These are phyloP conservation scores for Diaporthe helianthi DNA, from an alignment of 2,329 filamentous ascomycete genomes.

Conservation along the genomic window DNA sequence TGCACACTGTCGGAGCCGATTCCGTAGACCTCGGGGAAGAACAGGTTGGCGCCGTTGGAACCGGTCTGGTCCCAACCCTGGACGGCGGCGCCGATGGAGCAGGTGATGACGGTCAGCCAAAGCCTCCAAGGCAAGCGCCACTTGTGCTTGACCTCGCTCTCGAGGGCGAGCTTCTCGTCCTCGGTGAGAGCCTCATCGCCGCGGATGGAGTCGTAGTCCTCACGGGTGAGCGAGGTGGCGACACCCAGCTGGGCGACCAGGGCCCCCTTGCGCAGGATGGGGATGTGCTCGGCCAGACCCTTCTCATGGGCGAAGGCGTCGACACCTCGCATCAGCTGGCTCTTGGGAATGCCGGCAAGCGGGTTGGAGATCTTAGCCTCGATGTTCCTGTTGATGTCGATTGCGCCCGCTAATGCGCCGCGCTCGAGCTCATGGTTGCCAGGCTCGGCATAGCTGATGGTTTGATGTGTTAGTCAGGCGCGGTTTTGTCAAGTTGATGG, in stretches of 20 bases:
- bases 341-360: conserved; percentile 58
- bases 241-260: conserved; percentile 29
- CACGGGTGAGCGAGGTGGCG: conserved; percentile 44
- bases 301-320: conserved; percentile 58
- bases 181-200: conserved; percentile 42
- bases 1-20: conserved; percentile 48
- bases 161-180: conserved; percentile 67
- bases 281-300: conserved; percentile 52
- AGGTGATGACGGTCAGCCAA: conserved; percentile 64
- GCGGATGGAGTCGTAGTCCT: conserved; percentile 54
- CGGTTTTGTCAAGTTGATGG: too few relatives aligned
- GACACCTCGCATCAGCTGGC: conserved; percentile 61
- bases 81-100: conserved; percentile 60
- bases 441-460: not conserved
- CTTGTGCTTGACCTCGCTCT: conserved; percentile 70
- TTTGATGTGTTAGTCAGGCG: not conserved
- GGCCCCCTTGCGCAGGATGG: conserved; percentile 54
- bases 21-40: conserved; percentile 53
- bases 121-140: conserved; percentile 70
- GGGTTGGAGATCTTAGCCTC: conserved; percentile 57
- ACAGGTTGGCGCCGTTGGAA: conserved; percentile 56
- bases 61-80: conserved; percentile 57
- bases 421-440: conserved; percentile 15
- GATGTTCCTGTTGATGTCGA: conserved; percentile 53
- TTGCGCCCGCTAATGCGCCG: not conserved